A percentile compares a stretch with the other conserved stretches of the same genome.
Evolutionary conservation across 306 rosid species (phyloP).

Genomic region (Cajanus cajan): DNA sequence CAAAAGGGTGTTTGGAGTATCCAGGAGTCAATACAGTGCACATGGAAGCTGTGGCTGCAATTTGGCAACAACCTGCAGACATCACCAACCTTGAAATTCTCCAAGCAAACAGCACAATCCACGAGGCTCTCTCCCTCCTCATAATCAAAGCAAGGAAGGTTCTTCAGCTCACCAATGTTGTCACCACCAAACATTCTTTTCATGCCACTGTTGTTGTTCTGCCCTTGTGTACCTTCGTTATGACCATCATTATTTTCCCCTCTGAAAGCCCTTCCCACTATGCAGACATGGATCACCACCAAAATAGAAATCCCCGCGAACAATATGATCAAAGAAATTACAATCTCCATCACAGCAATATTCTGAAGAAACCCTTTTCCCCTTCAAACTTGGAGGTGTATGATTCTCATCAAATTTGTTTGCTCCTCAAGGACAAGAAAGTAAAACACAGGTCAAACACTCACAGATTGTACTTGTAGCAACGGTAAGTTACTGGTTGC

Average conservation of each 20-base stretch:
- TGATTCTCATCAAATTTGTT: background rate
- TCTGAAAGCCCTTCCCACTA: slow-evolving; percentile 51
- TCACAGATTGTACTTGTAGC: slow-evolving; percentile 18
- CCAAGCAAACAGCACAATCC: slow-evolving; percentile 71
- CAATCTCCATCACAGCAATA: slow-evolving; percentile 48
- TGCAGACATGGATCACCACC: slow-evolving; percentile 55
- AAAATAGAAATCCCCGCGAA: slow-evolving; percentile 62
- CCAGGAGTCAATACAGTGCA: slow-evolving; percentile 62
- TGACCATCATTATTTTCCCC: background rate
- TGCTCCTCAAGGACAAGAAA: slow-evolving; percentile 15
- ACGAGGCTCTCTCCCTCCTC: slow-evolving; percentile 25
- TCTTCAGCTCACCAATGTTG: slow-evolving; percentile 42
- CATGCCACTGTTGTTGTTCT: background rate
- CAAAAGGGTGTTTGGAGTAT: slow-evolving; percentile 55
- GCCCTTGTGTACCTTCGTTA: background rate
- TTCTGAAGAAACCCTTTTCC: background rate
- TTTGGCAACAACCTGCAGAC: slow-evolving; percentile 56
- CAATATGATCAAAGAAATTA: slow-evolving; percentile 48
- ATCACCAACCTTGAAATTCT: slow-evolving; percentile 59
- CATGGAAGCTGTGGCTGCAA: slow-evolving; percentile 61
- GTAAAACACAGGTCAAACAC: background rate
- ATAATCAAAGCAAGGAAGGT: slow-evolving; percentile 61
- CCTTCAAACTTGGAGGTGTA: background rate
- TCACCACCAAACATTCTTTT: slow-evolving; percentile 28
- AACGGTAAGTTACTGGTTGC: slow-evolving; percentile 8